Percentiles rank a stretch among this genome's conserved stretches.
Conservation (phyloP, 768 basidiomycete species). For the Podaxis sp. region DNA sequence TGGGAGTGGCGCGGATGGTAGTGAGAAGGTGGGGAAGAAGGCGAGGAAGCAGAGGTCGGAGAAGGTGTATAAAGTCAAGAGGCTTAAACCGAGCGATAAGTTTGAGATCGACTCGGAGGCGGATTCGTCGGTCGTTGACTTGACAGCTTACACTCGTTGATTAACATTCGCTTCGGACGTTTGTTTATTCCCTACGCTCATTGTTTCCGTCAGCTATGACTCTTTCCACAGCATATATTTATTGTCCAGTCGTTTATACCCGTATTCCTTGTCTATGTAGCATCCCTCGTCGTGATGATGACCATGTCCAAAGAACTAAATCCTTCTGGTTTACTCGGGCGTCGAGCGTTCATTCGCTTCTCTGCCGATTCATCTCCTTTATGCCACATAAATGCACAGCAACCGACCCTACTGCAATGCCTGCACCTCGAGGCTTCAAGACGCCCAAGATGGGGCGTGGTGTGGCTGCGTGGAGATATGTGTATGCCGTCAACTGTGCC, state of each 20-base stretch:
- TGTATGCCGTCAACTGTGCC: not conserved
- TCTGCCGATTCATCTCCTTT: too few relatives aligned
- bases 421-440: not conserved
- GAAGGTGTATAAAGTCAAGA: slow-evolving; percentile 9
- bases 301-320: not conserved
- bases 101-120: slow-evolving; percentile 12
- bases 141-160: not conserved
- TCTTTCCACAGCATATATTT: not conserved
- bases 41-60: not conserved
- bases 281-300: not conserved
- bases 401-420: not conserved
- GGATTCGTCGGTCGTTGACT: not conserved
- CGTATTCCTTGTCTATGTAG: not conserved
- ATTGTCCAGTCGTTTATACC: not conserved
- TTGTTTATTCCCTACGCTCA: not conserved
- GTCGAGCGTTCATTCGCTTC: not conserved
- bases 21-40: not conserved
- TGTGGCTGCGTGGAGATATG: not conserved
- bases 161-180: not conserved
- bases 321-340: not conserved
- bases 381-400: too few relatives aligned
- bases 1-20: not conserved
- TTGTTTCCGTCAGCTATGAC: not conserved
- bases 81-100: not conserved
- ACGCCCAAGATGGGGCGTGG: not conserved